These are phyloP conservation scores for Phaeophleospora eucalypticola DNA, from an alignment of 2,329 filamentous ascomycete genomes.

Conservation along the genomic window DNA sequence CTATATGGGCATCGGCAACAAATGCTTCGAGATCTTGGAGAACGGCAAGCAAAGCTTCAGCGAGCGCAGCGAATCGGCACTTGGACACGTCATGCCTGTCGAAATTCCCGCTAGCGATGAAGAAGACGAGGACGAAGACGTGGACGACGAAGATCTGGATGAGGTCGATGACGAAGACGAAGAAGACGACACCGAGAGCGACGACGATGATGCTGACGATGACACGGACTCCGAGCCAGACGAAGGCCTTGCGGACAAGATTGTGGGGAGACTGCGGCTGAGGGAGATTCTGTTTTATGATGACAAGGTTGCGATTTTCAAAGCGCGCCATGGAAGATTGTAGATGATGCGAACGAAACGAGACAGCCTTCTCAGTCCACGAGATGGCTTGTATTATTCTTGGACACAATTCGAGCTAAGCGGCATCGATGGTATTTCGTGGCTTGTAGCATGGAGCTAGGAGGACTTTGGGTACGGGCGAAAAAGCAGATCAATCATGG, in stretches of 20 bases:
- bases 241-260: constrained; percentile 2
- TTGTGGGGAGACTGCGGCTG: constrained; percentile 52
- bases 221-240: constrained; percentile 21
- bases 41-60: constrained; percentile 42
- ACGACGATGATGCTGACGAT: constrained; percentile 35
- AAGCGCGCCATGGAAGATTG: constrained; percentile 60
- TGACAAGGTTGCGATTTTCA: constrained; percentile 77
- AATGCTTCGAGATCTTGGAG: constrained; percentile 80
- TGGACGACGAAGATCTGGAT: constrained; percentile 50
- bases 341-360: no score
- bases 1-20: constrained; percentile 70
- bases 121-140: constrained; percentile 49
- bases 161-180: constrained; percentile 42
- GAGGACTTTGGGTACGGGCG: no score
- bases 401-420: no score
- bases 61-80: constrained; percentile 46
- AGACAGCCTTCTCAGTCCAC: no score
- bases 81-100: constrained; percentile 31
- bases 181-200: constrained; percentile 35
- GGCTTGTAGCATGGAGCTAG: no score
- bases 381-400: no score
- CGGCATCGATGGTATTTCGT: no score
- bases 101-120: constrained; percentile 48
- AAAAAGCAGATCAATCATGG: no score
- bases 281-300: constrained; percentile 81